Base-by-base conservation (phyloP, 176 grass and related monocot species). In the Hsuehochloa calcarea region DNA sequence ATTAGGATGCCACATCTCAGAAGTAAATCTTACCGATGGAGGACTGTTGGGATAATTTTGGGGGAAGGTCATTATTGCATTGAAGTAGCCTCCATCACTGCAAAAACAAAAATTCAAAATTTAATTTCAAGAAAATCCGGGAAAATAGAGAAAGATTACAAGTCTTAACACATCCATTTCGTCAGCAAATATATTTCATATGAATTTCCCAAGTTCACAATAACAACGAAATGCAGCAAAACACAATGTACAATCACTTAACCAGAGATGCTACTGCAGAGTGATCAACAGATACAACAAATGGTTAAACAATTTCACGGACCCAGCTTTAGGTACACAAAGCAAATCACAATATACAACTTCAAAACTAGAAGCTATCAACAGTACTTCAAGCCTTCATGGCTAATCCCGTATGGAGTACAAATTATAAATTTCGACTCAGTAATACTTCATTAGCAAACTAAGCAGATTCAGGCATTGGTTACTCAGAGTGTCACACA, bases 1-100 rank as follows among this genome's bases (percentile, higher is more conserved):
- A 71, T 95, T 98, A 26, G 93, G 93, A 91, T 98, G 93, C 93
- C 96, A 98, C 96, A 95, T 98, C 81, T 98, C 96, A 75, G 93
- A 98, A 39, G 89, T 93, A 88, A 98, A 98, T 80, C 96, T 90
- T 55, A 98, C 91, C 55, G 93, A 87, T 65, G 96, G 96, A 3
- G 96, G 96, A 27, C 93, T 95, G 70, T 98, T 98, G 20, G 96
- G 96, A 79, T 98, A 98, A 76, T 98, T 93, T 43, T 82, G 80
- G 13, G 95, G 96, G 75, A 97, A 97, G 27, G 62, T 92, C 94
- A 97, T 97, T 68, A 94, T 85, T 80, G 94, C 94, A 85, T 89
- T 97, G 40, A 97, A 97, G 65, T 94, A 97, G 14, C 94, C 94
- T 84, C 94, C 94, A 84, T 97, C 94, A 75, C 94, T 97, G 87